These are phyloP conservation scores for Hawksworthiomyces lignivorus DNA, from an alignment of 2,329 filamentous ascomycete genomes.

Conservation along the genomic window DNA sequence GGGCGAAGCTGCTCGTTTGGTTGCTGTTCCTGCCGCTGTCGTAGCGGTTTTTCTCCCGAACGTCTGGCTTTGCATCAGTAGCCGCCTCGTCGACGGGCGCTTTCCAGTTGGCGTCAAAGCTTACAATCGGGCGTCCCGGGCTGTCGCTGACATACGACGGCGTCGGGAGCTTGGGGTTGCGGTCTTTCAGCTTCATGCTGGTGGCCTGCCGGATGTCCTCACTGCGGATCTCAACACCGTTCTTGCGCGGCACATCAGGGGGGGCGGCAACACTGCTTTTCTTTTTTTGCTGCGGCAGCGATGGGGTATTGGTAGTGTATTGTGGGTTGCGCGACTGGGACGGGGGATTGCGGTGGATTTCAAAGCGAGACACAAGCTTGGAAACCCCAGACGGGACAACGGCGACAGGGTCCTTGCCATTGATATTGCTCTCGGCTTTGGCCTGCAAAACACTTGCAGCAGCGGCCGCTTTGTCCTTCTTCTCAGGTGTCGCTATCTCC, in stretches of 20 bases:
- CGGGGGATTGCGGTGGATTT: slow-evolving; percentile 80
- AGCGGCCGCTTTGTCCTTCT: neutral
- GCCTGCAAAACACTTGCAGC: slow-evolving; percentile 31
- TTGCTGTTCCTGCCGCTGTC: slow-evolving; percentile 20
- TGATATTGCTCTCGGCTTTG: slow-evolving; percentile 59
- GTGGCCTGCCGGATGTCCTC: slow-evolving; percentile 88
- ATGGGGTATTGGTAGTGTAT: slow-evolving; percentile 60
- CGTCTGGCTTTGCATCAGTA: slow-evolving; percentile 62
- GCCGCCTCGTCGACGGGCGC: slow-evolving; percentile 50
- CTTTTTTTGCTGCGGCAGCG: slow-evolving; percentile 20
- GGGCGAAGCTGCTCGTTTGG: slow-evolving; percentile 14
- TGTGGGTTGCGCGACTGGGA: slow-evolving; percentile 73
- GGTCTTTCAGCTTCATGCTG: slow-evolving; percentile 78
- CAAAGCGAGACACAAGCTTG: slow-evolving; percentile 35
- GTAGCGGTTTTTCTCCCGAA: slow-evolving; percentile 21
- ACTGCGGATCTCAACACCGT: slow-evolving; percentile 74
- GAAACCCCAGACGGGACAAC: slow-evolving; percentile 19
- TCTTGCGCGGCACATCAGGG: slow-evolving; percentile 53
- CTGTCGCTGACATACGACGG: slow-evolving; percentile 87
- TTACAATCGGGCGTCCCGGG: slow-evolving; percentile 90
- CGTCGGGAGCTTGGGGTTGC: slow-evolving; percentile 78
- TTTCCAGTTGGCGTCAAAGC: slow-evolving; percentile 83
- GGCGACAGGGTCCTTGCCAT: slow-evolving; percentile 29
- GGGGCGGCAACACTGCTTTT: slow-evolving; percentile 14
- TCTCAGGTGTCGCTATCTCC: slow-evolving; percentile 34